phyloP scores from a whole-genome alignment of 495 filamentous ascomycete genomes.

The Trichoderma gamsii region DNA sequence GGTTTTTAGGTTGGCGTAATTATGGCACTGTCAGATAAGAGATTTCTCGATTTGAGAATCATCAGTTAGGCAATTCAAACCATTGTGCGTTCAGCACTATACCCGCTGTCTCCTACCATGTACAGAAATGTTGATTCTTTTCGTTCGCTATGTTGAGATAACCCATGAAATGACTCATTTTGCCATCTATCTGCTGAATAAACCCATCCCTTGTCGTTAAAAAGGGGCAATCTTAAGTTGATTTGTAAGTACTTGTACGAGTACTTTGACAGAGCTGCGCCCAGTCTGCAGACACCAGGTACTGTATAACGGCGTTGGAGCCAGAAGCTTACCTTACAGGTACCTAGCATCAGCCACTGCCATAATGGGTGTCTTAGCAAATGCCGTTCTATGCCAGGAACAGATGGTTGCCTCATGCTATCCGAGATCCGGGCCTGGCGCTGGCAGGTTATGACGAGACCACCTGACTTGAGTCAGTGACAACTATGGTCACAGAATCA shows the following conservation, averaged over 20 bases:
- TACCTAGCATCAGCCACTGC: not conserved
- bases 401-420: not conserved
- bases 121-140: too few species aligned
- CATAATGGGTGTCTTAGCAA: not conserved
- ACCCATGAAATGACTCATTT: too few species aligned
- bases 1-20: constrained; percentile 14
- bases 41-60: constrained; percentile 14
- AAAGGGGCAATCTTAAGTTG: too few species aligned
- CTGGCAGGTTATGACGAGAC: not conserved
- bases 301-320: too few species aligned
- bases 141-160: too few species aligned
- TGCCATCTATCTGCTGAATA: too few species aligned
- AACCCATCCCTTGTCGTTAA: too few species aligned
- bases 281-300: too few species aligned
- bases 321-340: not conserved
- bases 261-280: too few species aligned
- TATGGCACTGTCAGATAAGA: constrained; percentile 17
- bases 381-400: not conserved
- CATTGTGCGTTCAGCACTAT: constrained; percentile 13
- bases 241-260: too few species aligned
- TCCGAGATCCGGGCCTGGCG: not conserved
- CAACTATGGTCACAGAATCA: constrained; percentile 9
- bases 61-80: constrained; percentile 14
- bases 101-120: not conserved
- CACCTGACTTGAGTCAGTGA: constrained; percentile 11